Evolutionary conservation across 305 asterid genomes (phyloP), one percentile per base, ranked within the genome.

Genomic region (Fraxinus platypoda): DNA sequence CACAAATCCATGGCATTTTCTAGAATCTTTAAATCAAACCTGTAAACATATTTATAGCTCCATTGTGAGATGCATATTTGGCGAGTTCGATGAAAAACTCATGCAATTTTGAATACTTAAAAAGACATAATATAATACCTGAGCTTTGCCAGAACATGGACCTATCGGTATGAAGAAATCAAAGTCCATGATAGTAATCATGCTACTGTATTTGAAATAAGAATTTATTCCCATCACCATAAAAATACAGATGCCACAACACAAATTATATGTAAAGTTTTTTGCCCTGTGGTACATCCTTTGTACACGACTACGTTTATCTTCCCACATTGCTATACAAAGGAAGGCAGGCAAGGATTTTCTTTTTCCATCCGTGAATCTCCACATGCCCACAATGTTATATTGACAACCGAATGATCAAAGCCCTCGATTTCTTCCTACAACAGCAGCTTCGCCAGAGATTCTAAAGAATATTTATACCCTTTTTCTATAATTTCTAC

Each of bases 301-400:
- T 52, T 52, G 2, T 52, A 12, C 19, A 52, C 1, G 62, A 71
- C 25, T 89, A 95, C 98, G 93, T 93, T 88, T 54, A 84, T 89
- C 83, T 90, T 90, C 34, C 98, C 98, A 88, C 95, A 91, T 85
- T 94, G 99, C 98, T 98, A 94, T 64, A 89, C 37, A 75, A 89
- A 89, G 85, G 86, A 88, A 66, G 98, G 87, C 83, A 95, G 88
- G 81, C 90, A 30, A 74, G 98, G 96, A 82, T 81, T 70, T 11
- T 88, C 90, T 84, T 90, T 92, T 71, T 90, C 83, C 76, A 77
- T 81, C 19, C 95, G 94, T 85, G 90, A 88, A 87, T 87, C 92
- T 13, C 98, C 97, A 83, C 97, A 95, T 71, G 93, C 98, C 37
- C 99, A 98, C 84, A 95, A 80, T 46, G 91, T 88, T 59, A 89